Conservation (phyloP, 2,329 filamentous ascomycete species). For the Penicillium sp. region DNA sequence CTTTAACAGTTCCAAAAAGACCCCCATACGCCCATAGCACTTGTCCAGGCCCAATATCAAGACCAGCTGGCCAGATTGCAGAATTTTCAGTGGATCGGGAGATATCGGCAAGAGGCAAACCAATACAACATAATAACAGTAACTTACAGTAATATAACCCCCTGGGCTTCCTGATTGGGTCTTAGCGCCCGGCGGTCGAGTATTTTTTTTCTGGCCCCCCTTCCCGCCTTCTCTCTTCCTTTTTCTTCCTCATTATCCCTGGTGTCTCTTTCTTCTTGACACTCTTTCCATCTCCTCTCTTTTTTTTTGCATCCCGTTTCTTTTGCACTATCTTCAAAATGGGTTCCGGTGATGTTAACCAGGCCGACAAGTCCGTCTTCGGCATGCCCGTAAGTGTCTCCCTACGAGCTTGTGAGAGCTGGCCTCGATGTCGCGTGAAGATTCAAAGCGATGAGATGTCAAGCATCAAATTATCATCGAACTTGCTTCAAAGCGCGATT, state of each 20-base stretch:
- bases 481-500: background rate
- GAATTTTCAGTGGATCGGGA: constrained; percentile 35
- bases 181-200: constrained; percentile 36
- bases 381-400: constrained; percentile 51
- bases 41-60: background rate
- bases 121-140: constrained; percentile 17
- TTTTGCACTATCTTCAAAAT: constrained; percentile 47
- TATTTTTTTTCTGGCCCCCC: constrained; percentile 38
- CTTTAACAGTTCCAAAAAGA: background rate
- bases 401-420: background rate
- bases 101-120: constrained; percentile 34
- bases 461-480: constrained; percentile 4
- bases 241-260: constrained; percentile 39
- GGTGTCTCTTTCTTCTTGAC: constrained; percentile 36
- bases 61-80: constrained; percentile 14
- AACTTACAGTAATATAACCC: constrained; percentile 11
- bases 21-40: background rate
- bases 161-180: constrained; percentile 26
- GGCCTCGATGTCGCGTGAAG: constrained; percentile 1
- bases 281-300: constrained; percentile 40
- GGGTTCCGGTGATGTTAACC: constrained; percentile 50
- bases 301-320: constrained; percentile 40
- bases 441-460: background rate
- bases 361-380: constrained; percentile 56
- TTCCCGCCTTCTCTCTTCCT: constrained; percentile 43